Evolutionary conservation across 768 basidiomycete genomes (phyloP).

Genomic region (Tulasnella sp.): DNA sequence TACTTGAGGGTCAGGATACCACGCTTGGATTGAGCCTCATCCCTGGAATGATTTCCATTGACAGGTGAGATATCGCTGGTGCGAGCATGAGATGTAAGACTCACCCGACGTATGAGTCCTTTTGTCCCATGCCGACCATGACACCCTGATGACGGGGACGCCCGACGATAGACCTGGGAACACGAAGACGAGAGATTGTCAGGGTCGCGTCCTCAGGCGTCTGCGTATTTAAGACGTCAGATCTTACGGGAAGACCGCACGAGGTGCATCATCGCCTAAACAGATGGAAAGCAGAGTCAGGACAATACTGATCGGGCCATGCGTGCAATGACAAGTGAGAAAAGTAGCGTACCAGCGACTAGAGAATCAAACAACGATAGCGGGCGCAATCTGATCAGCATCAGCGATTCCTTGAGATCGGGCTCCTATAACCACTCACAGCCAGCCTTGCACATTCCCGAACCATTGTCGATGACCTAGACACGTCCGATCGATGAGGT

Average conservation of each 20-base stretch:
- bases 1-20: slow-evolving; percentile 90
- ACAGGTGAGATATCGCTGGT: slow-evolving; percentile 1
- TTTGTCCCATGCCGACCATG: slow-evolving; percentile 96
- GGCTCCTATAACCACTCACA: slow-evolving; percentile 43
- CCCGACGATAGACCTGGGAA: slow-evolving; percentile 74
- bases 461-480: slow-evolving; percentile 78
- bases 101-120: slow-evolving; percentile 92
- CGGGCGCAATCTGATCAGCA: slow-evolving; percentile 17
- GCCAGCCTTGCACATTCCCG: slow-evolving; percentile 99
- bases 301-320: slow-evolving; percentile 22
- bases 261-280: slow-evolving; percentile 75
- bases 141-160: slow-evolving; percentile 91
- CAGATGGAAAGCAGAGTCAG: slow-evolving; percentile 2
- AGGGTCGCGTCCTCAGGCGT: slow-evolving; percentile 9
- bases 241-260: slow-evolving; percentile 94
- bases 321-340: background rate
- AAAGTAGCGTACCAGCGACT: slow-evolving; percentile 50
- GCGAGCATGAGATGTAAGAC: slow-evolving; percentile 21
- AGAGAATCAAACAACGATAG: slow-evolving; percentile 20
- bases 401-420: slow-evolving; percentile 11
- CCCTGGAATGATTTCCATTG: no score
- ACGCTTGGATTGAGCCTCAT: slow-evolving; percentile 89
- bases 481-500: slow-evolving; percentile 6
- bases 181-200: slow-evolving; percentile 6
- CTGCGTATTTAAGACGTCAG: background rate